Evolutionary conservation across 768 basidiomycete genomes (phyloP), one percentile per base, ranked within the genome.

Genomic region (Rhodotorula kratochvilovae): DNA sequence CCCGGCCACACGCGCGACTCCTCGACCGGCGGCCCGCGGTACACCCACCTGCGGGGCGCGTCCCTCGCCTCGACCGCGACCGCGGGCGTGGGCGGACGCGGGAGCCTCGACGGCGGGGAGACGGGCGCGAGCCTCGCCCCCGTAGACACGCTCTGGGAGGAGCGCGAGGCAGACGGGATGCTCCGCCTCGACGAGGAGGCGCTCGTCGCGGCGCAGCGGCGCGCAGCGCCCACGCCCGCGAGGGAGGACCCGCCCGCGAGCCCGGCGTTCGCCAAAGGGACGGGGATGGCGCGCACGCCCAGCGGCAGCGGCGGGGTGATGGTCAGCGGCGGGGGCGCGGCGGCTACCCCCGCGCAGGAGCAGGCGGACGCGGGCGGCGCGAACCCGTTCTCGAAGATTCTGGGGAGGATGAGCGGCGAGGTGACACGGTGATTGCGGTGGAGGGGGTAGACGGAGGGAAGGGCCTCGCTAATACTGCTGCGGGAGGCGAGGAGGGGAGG

Each of bases 61-160:
- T 62, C 59, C 35, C 57, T 72, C 43, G 74, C 74, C 15, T 67
- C 68, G 13, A 63, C 58, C 8, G 59, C 63, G 11, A 45, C 46
- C 2, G n/a, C 57, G 16, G 65, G 56, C 27, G 45, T 57, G 6
- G 16, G 55, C 31, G 65, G 46, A 6, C 58, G 65, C 19, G 70
- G 55, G 16, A 61, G 66, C 27, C 36, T 66, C 55, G 70, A 63
- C 23, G 70, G 65, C 29, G 59, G 50, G 21, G 71, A 63, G 23
- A 61, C 56, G 48, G 23, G 48, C 4, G 48, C 48, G 25, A 66
- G 63, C 2, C 54, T 61, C 25, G 73, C 61, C 23, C 39, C 39
- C 39, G 39, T 39, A 6, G 70, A 71, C 53, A 66, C 73, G 35
- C 35, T 75, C 51, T 75, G 73, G 73, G 73, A 75, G 53, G 61